Conservation (phyloP, 306 rosid species). For the Vicia villosa region DNA sequence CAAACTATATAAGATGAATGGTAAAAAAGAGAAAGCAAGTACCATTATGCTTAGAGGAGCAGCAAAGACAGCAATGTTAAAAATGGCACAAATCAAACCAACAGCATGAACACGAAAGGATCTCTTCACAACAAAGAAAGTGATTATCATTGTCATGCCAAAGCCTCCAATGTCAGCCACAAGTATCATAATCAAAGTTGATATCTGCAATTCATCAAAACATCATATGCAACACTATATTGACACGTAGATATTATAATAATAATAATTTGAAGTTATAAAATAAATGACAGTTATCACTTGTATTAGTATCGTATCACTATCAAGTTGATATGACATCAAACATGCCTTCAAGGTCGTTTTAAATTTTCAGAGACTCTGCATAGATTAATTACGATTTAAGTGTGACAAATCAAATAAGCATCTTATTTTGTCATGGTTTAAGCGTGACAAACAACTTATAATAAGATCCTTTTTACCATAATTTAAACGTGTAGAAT, state of each 20-base stretch:
- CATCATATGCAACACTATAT: too few species aligned
- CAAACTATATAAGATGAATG: background rate
- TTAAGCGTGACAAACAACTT: too few species aligned
- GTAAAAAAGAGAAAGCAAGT: background rate
- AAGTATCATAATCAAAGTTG: slow-evolving; percentile 46
- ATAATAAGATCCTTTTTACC: too few species aligned
- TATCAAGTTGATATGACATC: background rate
- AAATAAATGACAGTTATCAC: background rate
- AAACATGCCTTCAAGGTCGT: background rate
- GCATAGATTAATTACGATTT: too few species aligned
- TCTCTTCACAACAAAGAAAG: slow-evolving; percentile 41
- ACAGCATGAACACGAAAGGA: slow-evolving; percentile 39
- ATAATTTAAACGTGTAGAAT: too few species aligned
- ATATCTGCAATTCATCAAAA: slow-evolving; percentile 45
- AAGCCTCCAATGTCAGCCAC: slow-evolving; percentile 39
- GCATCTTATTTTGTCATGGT: too few species aligned
- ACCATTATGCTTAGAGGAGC: slow-evolving; percentile 82
- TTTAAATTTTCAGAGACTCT: too few species aligned
- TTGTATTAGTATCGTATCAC: background rate
- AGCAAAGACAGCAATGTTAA: slow-evolving; percentile 68
- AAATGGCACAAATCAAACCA: slow-evolving; percentile 64
- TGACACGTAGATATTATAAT: too few species aligned
- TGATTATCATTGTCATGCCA: slow-evolving; percentile 42
- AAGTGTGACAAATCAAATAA: too few species aligned
- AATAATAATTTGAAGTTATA: too few species aligned